Evolutionary conservation across 2,329 filamentous ascomycete genomes (phyloP).

Genomic region (Malbranchea zuffiana): DNA sequence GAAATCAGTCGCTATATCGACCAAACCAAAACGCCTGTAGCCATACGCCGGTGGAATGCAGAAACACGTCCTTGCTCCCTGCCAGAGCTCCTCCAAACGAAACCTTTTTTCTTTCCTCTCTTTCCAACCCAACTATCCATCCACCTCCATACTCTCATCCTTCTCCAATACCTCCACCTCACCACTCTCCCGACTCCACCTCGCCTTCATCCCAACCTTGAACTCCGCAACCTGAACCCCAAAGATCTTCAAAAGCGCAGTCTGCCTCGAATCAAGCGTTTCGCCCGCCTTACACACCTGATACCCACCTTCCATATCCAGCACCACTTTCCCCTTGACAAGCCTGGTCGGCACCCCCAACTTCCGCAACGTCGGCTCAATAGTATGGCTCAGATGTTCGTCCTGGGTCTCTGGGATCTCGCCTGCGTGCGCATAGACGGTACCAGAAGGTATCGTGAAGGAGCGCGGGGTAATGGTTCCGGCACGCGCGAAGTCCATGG

Average conservation of each 20-base stretch:
- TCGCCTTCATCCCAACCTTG: slow-evolving; percentile 65
- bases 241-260: slow-evolving; percentile 86
- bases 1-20: not conserved
- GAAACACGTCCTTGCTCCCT: not conserved
- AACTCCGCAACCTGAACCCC: slow-evolving; percentile 86
- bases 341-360: slow-evolving; percentile 83
- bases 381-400: slow-evolving; percentile 71
- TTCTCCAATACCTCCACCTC: slow-evolving; percentile 33
- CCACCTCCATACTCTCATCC: slow-evolving; percentile 34
- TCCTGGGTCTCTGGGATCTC: slow-evolving; percentile 72
- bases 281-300: slow-evolving; percentile 77
- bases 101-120: slow-evolving; percentile 5
- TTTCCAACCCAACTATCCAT: slow-evolving; percentile 19
- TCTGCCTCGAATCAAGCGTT: slow-evolving; percentile 79
- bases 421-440: slow-evolving; percentile 66
- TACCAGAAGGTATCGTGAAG: slow-evolving; percentile 73
- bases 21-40: not conserved
- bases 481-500: slow-evolving; percentile 83
- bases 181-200: slow-evolving; percentile 34
- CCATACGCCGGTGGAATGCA: not conserved
- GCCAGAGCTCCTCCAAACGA: slow-evolving; percentile 11
- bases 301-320: slow-evolving; percentile 55
- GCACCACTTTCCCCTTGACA: slow-evolving; percentile 74
- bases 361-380: slow-evolving; percentile 83
- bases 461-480: slow-evolving; percentile 62